A percentile compares a stretch with the other conserved stretches of the same genome.
Conservation (phyloP, 1,284 basidiomycete species). For the Polyporus tsugae region DNA sequence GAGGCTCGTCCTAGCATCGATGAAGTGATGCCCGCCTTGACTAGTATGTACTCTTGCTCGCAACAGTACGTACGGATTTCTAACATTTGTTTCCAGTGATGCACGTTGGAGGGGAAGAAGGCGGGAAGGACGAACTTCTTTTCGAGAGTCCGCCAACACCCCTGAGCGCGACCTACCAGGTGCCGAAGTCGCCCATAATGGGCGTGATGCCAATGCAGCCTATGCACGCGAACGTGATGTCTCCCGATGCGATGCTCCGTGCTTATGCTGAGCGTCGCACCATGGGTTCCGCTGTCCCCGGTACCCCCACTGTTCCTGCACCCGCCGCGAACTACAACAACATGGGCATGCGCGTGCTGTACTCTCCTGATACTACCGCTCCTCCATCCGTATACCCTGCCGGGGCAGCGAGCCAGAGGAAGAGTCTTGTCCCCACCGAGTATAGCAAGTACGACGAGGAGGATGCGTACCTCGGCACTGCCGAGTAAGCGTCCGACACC, state of each 20-base stretch:
- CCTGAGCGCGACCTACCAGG: constrained; percentile 43
- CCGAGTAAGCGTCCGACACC: constrained; percentile 41
- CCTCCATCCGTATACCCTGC: constrained; percentile 29
- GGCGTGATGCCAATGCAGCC: constrained; percentile 55
- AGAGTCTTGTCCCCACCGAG: constrained; percentile 44
- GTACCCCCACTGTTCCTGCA: constrained; percentile 33
- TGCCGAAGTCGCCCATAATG: constrained; percentile 48
- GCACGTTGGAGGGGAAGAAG: constrained; percentile 55
- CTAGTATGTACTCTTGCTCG: constrained; percentile 51
- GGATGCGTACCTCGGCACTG: constrained; percentile 42
- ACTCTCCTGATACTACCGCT: constrained; percentile 40
- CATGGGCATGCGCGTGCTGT: constrained; percentile 46
- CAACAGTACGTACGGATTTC: not conserved
- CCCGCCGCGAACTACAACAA: constrained; percentile 42
- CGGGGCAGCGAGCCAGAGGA: constrained; percentile 25
- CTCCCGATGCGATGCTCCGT: constrained; percentile 78
- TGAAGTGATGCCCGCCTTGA: constrained; percentile 69
- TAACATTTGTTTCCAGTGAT: constrained; percentile 57
- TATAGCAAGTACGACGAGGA: constrained; percentile 44
- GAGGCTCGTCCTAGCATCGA: constrained; percentile 50
- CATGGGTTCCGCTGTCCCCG: constrained; percentile 36
- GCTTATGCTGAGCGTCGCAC: constrained; percentile 71
- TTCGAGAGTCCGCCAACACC: constrained; percentile 44
- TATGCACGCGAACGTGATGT: constrained; percentile 58
- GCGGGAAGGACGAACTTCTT: constrained; percentile 51